Conservation (phyloP, 2,329 filamentous ascomycete species). For the Colletotrichum eremochloae region DNA sequence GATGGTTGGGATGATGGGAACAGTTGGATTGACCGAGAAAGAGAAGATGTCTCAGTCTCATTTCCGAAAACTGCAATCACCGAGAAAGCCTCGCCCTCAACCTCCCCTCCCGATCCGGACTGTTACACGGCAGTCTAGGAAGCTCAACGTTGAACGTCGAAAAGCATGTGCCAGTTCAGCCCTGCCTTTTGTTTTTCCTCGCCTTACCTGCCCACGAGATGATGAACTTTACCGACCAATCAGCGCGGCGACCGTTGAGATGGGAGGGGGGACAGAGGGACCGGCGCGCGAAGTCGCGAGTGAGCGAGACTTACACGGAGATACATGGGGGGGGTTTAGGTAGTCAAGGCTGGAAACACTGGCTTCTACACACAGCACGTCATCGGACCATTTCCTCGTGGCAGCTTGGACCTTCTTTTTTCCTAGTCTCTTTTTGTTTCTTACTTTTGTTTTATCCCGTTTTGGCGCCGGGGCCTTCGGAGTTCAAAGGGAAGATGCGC, state of each 20-base stretch:
- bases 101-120: background rate
- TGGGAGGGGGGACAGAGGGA: no score
- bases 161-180: background rate
- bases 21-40: conserved; percentile 1
- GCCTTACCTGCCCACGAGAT: background rate
- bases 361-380: background rate
- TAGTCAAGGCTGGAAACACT: background rate
- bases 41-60: background rate
- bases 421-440: background rate
- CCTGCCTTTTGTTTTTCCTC: background rate
- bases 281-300: conserved; percentile 21
- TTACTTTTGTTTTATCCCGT: accelerated
- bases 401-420: conserved; percentile 6
- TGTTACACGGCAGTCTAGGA: conserved; percentile 11
- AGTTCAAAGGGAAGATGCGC: background rate
- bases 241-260: background rate
- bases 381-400: conserved; percentile 6
- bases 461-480: conserved; percentile 7
- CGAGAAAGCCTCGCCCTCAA: background rate
- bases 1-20: background rate
- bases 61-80: conserved; percentile 10
- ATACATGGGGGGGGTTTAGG: background rate
- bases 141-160: conserved; percentile 9
- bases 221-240: background rate
- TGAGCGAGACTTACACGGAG: background rate